Evolutionary conservation across 176 grass and related monocot species (phyloP).

Genomic region (Carex littledalei): DNA sequence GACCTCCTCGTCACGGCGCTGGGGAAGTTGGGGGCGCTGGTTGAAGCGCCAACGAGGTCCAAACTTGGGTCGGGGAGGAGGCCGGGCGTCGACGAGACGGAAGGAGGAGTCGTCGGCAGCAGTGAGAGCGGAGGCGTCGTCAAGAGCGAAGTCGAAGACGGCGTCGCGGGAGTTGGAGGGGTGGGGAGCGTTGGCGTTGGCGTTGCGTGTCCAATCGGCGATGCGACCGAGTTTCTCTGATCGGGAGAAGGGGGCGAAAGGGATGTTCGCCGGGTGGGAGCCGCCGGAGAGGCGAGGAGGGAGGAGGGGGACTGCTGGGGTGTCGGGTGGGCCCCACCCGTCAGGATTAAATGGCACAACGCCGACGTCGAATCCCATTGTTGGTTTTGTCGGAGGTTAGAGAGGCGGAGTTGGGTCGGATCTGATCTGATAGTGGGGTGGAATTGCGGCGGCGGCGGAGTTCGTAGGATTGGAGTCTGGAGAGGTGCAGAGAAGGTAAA

Average conservation of each 20-base stretch:
- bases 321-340: constrained; percentile 76
- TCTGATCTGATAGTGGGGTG: neutral
- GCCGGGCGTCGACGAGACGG: constrained; percentile 59
- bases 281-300: constrained; percentile 39
- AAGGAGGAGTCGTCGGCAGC: constrained; percentile 64
- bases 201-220: constrained; percentile 74
- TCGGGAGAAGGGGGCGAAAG: constrained; percentile 81
- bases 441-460: neutral
- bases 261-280: constrained; percentile 37
- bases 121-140: constrained; percentile 46
- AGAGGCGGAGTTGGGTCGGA: neutral
- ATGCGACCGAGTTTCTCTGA: constrained; percentile 80
- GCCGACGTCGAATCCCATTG: constrained; percentile 65
- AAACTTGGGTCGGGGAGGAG: constrained; percentile 53
- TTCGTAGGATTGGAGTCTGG: too few relatives aligned
- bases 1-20: constrained; percentile 82
- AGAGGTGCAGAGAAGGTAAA: neutral
- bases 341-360: constrained; percentile 71
- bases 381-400: constrained; percentile 13
- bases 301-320: constrained; percentile 19
- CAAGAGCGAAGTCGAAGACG: constrained; percentile 68
- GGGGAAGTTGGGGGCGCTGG: constrained; percentile 63
- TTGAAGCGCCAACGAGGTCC: constrained; percentile 73
- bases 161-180: constrained; percentile 52
- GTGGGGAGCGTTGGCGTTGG: constrained; percentile 19